Base-by-base conservation (phyloP, 306 rosid species). In the Vigna hirtella region DNA sequence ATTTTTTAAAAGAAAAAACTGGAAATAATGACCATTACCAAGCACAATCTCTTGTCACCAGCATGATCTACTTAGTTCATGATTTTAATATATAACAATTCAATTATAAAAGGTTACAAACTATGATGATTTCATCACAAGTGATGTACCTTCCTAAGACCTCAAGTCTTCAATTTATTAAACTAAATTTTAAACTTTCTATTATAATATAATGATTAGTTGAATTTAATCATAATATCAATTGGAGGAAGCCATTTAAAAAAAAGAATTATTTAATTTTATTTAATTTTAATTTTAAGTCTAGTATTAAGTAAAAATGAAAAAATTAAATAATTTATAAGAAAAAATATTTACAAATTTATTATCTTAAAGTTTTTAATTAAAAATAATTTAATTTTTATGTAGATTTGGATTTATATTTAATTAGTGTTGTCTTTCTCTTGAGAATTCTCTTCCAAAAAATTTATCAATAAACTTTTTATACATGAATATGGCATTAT, bases 31-130 rank as follows among this genome's bases (percentile, higher is more conserved):
- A 12, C 9, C 36, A 43, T 45, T 56, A 48, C 55, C 57, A 14
- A 2, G 71, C 36, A 59, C 56, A 68, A 43, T 49, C 77, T 70
- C 64, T 61, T 26, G 53, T 61, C 14, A 57, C 24, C 6, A 34
- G 16, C 72, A 62, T 50, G 20, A 48, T 70, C 77, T 34, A 11
- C 5, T 70, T 59, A 36, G 52, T 56, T 78, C 43, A 32, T 56
- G 15, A 45, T 30, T 5, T 7, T 57, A 11, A 66, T 66, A 66
- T 34, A 32, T 49, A 28, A 32, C 15, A 12, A 43, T 59, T 36
- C 1, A 36, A 36, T 52, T 11, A 22, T 70, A 9, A 70, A 61
- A 47, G 8, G 11, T 50, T 38, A 49, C 63, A 34, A 13, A 14
- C 28, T 28, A 26, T 63, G 13, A 36, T 17, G 42, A 4, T 18